Base-by-base conservation (phyloP, 768 basidiomycete genomes). In the Leccinum pellstonianum region DNA sequence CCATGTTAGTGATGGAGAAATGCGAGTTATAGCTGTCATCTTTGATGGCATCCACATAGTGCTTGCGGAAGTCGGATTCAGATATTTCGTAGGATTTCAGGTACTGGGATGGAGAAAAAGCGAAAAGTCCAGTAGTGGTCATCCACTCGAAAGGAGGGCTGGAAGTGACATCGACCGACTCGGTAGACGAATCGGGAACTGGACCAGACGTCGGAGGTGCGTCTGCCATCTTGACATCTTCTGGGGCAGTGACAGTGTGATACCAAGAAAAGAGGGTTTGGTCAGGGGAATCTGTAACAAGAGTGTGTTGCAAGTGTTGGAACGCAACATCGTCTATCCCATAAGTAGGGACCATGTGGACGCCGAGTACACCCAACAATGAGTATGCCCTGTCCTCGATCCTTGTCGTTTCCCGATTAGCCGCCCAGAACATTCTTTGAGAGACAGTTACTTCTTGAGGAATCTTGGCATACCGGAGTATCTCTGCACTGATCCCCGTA, bases 361-460 rank as follows among this genome's bases (percentile, higher is more conserved):
- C 57, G 12, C 35, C 54, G 3, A 74, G 62, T 38, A 74, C 49
- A 3, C 71, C 74, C 58, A 74, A 43, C 38, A 74, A 52, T 21
- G 66, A 73, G 53, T 75, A 74, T 5, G 73, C 64, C 47, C n/a
- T 67, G 43, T 74, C 74, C 33, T 76, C 73, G 33, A 56, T 27
- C 52, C 9, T 54, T 15, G 61, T 66, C 14, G 73, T 75, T 14
- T 62, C 51, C 53, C 73, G 65, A 14, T 55, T 15, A 1, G 62
- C 31, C 17, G 73, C 65, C 75, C 75, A 75, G 19, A 57, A 62
- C 64, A 75, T 69, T 31, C 49, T 67, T 33, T 66, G 65, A 33
- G 70, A 71, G 27, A 69, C 64, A 15, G 62, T 58, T 11, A 65
- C 31, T 1, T 64, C 56, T 51, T 2, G 49, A 17, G 57, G 60